Percentiles rank a stretch among this genome's conserved stretches.
phyloP scores from a whole-genome alignment of 2,329 filamentous ascomycete genomes.

The Fusarium azukiicola region DNA sequence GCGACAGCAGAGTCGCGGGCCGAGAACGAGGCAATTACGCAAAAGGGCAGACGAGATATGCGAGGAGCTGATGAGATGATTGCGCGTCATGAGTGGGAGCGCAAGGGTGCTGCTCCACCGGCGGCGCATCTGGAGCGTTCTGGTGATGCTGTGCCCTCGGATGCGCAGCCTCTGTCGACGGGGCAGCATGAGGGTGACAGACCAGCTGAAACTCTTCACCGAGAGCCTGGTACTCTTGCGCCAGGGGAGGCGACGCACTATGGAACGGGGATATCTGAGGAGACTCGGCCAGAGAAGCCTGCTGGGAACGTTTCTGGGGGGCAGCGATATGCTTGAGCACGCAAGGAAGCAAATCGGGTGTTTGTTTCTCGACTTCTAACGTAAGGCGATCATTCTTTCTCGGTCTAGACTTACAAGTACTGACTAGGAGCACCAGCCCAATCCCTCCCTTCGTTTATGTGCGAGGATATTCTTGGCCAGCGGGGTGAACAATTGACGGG shows the following conservation, averaged over 20 bases:
- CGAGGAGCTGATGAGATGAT: slow-evolving; percentile 42
- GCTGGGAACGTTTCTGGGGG: neutral
- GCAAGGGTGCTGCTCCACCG: slow-evolving; percentile 33
- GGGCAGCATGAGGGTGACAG: neutral
- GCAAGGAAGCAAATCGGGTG: neutral
- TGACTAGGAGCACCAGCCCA: neutral
- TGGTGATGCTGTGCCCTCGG: neutral
- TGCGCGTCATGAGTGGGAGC: slow-evolving; percentile 46
- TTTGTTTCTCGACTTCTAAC: neutral
- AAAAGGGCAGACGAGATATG: slow-evolving; percentile 50
- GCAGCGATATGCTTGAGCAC: neutral
- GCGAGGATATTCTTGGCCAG: neutral
- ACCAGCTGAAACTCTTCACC: slow-evolving; percentile 30
- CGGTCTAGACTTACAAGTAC: neutral
- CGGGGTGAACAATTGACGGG: accelerated
- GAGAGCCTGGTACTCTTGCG: slow-evolving; percentile 33
- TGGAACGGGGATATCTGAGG: slow-evolving; percentile 25
- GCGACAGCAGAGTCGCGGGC: neutral
- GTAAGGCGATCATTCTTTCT: neutral
- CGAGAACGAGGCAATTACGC: slow-evolving; percentile 34
- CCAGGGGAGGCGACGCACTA: slow-evolving; percentile 32
- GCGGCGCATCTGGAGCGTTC: neutral
- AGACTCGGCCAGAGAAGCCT: neutral
- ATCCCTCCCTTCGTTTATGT: neutral
- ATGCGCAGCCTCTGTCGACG: neutral